Evolutionary conservation across 1,284 basidiomycete genomes (phyloP), one percentile per base, ranked within the genome.

Genomic region (Cutaneotrichosporon daszewskae): DNA sequence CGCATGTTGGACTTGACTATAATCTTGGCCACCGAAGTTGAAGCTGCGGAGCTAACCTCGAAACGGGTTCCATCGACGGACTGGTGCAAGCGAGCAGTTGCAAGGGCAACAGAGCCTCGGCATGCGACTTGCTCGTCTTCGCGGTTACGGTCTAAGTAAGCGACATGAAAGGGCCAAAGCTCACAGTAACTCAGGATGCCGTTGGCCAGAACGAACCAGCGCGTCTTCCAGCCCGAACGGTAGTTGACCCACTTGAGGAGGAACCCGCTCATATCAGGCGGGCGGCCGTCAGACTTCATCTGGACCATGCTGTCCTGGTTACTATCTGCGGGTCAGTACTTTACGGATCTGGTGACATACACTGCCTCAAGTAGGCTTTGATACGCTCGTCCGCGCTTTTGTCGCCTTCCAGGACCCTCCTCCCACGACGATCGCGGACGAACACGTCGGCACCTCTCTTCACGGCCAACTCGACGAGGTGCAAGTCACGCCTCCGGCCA

Each of bases 121-220:
- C 83, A 85, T 1, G 89, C 83, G 26, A 92, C 75, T 10, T 80
- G 79, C 70, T 97, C 91, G 60, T 97, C 94, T 53, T 91, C 89
- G 58, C 91, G 87, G 58, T 85, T 84, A 26, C 87, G 85, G 64
- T 90, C 49, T 60, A 22, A 20, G 18, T 16, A 31, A 14, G 13
- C 13, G 28, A 9, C 14, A 8, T n/a, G 14, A n/a, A n/a, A n/a
- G n/a, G n/a, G 17, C 25, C 18, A 19, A 22, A 33, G 7, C 57
- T 54, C 36, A 62, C 61, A 63, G 40, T 87, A 91, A 22, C 85
- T 87, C 11, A 94, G 72, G 25, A 85, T 75, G 5, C 90, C 94
- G 49, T 87, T 81, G 57, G 87, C 82, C 28, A 97, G 77, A 0
- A 96, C 90, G 61, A 97, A 95, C 90, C 92, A 97, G 0, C 94